Base-by-base conservation (phyloP, 116 monocot species). In the Trichopus zeylanicus region DNA sequence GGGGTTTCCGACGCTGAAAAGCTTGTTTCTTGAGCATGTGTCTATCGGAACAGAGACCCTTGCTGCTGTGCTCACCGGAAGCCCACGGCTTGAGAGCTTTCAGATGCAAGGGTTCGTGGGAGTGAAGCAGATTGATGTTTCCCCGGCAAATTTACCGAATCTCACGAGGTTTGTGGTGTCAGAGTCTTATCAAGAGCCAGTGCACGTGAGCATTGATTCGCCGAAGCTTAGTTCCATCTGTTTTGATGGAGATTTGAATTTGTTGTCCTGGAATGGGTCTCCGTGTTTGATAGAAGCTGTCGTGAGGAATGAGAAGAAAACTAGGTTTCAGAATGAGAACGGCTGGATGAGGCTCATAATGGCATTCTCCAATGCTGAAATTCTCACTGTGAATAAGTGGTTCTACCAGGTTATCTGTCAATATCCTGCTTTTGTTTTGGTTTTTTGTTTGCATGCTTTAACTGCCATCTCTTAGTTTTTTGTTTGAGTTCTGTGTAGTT, bases 391-490 rank as follows among this genome's bases (percentile, higher is more conserved):
- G 21, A 35, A 59, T 23, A 19, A 37, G 13, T 59, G 20, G 37
- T 59, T 59, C 35, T 59, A 59, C 25, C 59, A 37, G 59, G 59
- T 59, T 35, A 18, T 18, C 13, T 20, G 22, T 59, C 10, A 7
- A 2, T 15, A 23, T 32, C 7, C 37, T 23, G 15, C 22, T 38
- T 59, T 7, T 57, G 13, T 0, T 22, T 24, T 35, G 35, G 5
- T 24, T 59, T 23, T 38, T 35, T 3, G n/a, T n/a, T 20, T 59
- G n/a, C 4, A 31, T 19, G 6, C 23, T 21, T 23, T 32, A 5
- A 7, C 39, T 25, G 2, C 13, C 25, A 12, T 24, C 20, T 59
- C 35, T 23, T 22, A 22, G 25, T 35, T 59, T 20, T 11, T n/a
- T 19, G 2, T 0, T 16, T 12, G 4, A 23, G 9, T 59, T n/a